Evolutionary conservation across 2,329 filamentous ascomycete genomes (phyloP), one percentile per base, ranked within the genome.

Genomic region (Pseudodiploospora longispora): DNA sequence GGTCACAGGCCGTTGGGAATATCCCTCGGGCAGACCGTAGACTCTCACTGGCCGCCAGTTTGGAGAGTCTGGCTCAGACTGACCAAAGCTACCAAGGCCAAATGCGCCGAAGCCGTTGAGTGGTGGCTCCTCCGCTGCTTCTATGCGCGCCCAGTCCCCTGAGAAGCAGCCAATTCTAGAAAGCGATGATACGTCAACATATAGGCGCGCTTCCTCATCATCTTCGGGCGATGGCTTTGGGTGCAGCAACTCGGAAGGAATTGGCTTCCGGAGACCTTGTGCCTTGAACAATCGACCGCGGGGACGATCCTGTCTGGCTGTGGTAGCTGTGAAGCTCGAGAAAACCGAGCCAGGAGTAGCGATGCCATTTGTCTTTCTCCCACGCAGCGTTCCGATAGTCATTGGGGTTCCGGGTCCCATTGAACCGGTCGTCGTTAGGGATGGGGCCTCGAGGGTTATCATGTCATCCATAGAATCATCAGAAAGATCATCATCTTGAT

Each of bases 121-220:
- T 27, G 77, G 83, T 47, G 87, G 85, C 58, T 89, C 87, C 52
- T 85, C 76, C 0, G 86, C 77, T 5, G 80, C 75, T 65, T 95
- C 88, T 8, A 96, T 72, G 27, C 85, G 82, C 8, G 95, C 88
- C 93, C 93, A 98, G 59, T 98, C 93, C 30, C 93, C 93, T 1
- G 91, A 97, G 60, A 98, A 98, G 63, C 91, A 97, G 10, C 91
- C 90, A 43, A 98, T 84, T 54, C 90, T 89, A 10, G 87, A 84
- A 19, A 98, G 67, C 1, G 87, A 87, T 46, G 80, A 83, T 6
- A 94, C 84, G 55, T 96, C 89, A 5, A 98, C 90, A 57, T 91
- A 98, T 2, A 97, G 77, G 39, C 93, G 82, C 2, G 87, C 83
- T 54, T 94, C 85, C 52, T 95, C 89, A 49, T 98, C 93, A 48